These are phyloP conservation scores for Lepidium campestre DNA, from an alignment of 441 rosid genomes.

Conservation along the genomic window DNA sequence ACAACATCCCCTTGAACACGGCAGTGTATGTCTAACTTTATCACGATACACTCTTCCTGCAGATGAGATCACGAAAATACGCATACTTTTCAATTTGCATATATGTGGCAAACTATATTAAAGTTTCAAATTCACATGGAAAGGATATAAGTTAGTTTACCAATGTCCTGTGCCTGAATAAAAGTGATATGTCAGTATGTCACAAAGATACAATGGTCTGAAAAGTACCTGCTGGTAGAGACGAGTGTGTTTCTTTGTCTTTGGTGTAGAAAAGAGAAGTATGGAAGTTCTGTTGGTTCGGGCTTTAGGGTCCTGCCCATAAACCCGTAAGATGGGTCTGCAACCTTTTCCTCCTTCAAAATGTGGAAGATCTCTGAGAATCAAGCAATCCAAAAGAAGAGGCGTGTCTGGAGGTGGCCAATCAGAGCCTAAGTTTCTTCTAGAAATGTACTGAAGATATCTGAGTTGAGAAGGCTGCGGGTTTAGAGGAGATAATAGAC, in stretches of 20 bases:
- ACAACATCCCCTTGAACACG: slow-evolving; percentile 91
- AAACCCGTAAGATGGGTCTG: slow-evolving; percentile 74
- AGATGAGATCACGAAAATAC: slow-evolving; percentile 22
- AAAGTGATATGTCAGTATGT: background rate
- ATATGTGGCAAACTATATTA: background rate
- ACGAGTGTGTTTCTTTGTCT: slow-evolving; percentile 50
- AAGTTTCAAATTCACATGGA: background rate
- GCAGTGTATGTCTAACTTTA: slow-evolving; percentile 70
- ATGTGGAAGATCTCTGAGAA: slow-evolving; percentile 66
- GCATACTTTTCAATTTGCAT: background rate
- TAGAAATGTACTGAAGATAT: slow-evolving; percentile 92
- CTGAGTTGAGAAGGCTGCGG: slow-evolving; percentile 93
- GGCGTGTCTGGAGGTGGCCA: slow-evolving; percentile 93
- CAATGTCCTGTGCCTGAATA: background rate
- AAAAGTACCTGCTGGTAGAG: slow-evolving; percentile 55
- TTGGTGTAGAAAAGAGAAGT: slow-evolving; percentile 67
- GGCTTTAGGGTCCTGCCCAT: slow-evolving; percentile 74
- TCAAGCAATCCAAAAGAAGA: slow-evolving; percentile 73
- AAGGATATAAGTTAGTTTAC: background rate
- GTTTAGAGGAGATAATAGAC: slow-evolving; percentile 65
- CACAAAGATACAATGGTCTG: slow-evolving; percentile 10
- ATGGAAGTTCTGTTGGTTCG: slow-evolving; percentile 72
- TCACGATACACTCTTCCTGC: slow-evolving; percentile 74
- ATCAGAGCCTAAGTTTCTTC: slow-evolving; percentile 75
- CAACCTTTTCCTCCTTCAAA: slow-evolving; percentile 70